Evolutionary conservation across 306 rosid genomes (phyloP).

Genomic region (Fagus sylvatica): DNA sequence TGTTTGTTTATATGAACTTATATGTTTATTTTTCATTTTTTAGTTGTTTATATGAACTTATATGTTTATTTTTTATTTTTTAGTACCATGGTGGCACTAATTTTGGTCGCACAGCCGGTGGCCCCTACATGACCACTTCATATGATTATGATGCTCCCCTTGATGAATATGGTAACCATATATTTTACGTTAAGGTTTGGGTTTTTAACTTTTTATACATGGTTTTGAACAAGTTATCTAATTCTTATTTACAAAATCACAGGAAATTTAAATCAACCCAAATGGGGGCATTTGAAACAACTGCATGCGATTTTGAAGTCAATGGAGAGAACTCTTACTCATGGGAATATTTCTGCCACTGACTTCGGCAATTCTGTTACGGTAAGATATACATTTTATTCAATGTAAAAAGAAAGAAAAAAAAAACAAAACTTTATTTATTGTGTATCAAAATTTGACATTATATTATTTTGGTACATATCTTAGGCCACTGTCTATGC

Average conservation of each 20-base stretch:
- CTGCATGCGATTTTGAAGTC: slow-evolving; percentile 47
- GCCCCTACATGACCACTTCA: slow-evolving; percentile 21
- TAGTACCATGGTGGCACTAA: slow-evolving; percentile 42
- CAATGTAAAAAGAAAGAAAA: neutral
- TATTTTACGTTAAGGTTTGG: neutral
- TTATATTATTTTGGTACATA: neutral
- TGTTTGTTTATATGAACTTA: neutral
- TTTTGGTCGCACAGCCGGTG: slow-evolving; percentile 31
- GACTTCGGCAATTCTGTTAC: slow-evolving; percentile 42
- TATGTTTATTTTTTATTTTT: neutral
- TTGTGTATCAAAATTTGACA: too few species aligned
- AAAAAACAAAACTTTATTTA: too few species aligned
- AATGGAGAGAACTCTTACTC: slow-evolving; percentile 41
- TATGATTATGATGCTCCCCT: slow-evolving; percentile 43
- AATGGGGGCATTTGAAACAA: slow-evolving; percentile 57
- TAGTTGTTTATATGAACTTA: neutral
- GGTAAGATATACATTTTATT: slow-evolving; percentile 9
- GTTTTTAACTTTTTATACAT: too few species aligned
- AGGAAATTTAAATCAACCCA: slow-evolving; percentile 37
- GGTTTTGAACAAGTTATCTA: too few species aligned
- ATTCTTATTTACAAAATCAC: neutral
- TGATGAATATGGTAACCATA: slow-evolving; percentile 31
- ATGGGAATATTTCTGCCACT: slow-evolving; percentile 32
- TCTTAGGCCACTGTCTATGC: slow-evolving; percentile 45
- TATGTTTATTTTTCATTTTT: neutral